A percentile compares a stretch with the other conserved stretches of the same genome.
These are phyloP conservation scores for Tranzscheliella williamsii DNA, from an alignment of 1,284 basidiomycete genomes.

Conservation along the genomic window DNA sequence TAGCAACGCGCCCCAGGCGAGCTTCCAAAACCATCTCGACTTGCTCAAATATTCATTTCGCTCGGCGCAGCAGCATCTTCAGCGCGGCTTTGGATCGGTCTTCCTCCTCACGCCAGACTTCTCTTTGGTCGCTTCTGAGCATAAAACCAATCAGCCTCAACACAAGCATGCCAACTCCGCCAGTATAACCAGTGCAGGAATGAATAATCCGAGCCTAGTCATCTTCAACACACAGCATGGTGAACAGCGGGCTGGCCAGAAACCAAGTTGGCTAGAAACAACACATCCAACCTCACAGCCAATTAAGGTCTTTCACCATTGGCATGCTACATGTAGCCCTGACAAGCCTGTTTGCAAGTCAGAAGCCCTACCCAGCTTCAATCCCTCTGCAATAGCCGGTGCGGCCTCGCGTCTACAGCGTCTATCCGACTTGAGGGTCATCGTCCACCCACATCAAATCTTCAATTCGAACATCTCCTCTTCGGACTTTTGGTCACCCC, in stretches of 20 bases:
- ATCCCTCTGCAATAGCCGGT: background rate
- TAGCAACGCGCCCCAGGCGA: background rate
- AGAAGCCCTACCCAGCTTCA: background rate
- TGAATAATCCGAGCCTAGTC: background rate
- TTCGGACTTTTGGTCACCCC: constrained; percentile 23
- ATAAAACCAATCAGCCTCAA: no score
- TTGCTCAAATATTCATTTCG: constrained; percentile 26
- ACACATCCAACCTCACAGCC: constrained; percentile 6
- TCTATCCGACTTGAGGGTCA: constrained; percentile 6
- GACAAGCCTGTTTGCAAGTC: background rate
- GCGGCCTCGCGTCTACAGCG: background rate
- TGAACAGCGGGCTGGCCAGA: constrained; percentile 2
- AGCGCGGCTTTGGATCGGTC: constrained; percentile 15
- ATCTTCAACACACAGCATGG: constrained; percentile 3
- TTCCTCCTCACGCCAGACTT: constrained; percentile 22
- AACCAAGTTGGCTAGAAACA: constrained; percentile 15
- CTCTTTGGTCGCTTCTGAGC: no score
- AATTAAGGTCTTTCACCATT: constrained; percentile 10
- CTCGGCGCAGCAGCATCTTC: constrained; percentile 19
- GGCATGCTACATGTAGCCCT: constrained; percentile 9
- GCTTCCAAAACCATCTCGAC: background rate
- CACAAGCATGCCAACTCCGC: no score
- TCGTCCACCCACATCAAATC: constrained; percentile 17
- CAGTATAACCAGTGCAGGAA: no score
- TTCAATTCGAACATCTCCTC: constrained; percentile 10